These are phyloP conservation scores for Trichoderma koningiopsis DNA, from an alignment of 2,329 filamentous ascomycete species.

Conservation along the genomic window DNA sequence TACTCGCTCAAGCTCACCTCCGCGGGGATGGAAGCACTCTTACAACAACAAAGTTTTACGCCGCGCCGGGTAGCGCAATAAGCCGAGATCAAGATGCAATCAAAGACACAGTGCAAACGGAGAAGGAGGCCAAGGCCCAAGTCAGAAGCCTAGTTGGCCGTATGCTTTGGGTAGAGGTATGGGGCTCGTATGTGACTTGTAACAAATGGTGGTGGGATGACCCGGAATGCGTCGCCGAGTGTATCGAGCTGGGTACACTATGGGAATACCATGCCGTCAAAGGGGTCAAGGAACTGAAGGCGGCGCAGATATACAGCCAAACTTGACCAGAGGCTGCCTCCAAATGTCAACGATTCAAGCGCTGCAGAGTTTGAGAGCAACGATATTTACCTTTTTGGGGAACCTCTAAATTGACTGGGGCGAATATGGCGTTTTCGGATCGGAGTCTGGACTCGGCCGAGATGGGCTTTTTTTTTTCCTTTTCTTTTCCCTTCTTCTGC, in stretches of 20 bases:
- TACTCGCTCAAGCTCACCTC: conserved; percentile 59
- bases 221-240: conserved; percentile 56
- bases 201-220: conserved; percentile 66
- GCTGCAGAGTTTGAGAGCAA: neutral
- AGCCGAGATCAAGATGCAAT: conserved; percentile 14
- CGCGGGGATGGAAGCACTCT: conserved; percentile 50
- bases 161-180: conserved; percentile 63
- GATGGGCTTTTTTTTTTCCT: neutral
- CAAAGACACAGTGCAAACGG: conserved; percentile 20
- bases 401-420: neutral
- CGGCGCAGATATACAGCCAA: neutral
- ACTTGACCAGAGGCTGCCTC: neutral
- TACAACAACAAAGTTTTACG: conserved; percentile 53
- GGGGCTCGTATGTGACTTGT: conserved; percentile 55
- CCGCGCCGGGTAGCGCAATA: conserved; percentile 41
- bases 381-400: neutral
- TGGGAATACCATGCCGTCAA: conserved; percentile 63
- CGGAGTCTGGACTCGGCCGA: neutral
- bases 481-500: neutral
- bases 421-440: neutral
- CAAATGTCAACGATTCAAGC: neutral
- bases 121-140: conserved; percentile 45
- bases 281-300: conserved; percentile 49
- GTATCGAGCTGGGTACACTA: conserved; percentile 53
- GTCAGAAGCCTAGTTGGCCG: conserved; percentile 56